Evolutionary conservation across 768 basidiomycete genomes (phyloP).

Genomic region (Clitopilus passeckerianus): DNA sequence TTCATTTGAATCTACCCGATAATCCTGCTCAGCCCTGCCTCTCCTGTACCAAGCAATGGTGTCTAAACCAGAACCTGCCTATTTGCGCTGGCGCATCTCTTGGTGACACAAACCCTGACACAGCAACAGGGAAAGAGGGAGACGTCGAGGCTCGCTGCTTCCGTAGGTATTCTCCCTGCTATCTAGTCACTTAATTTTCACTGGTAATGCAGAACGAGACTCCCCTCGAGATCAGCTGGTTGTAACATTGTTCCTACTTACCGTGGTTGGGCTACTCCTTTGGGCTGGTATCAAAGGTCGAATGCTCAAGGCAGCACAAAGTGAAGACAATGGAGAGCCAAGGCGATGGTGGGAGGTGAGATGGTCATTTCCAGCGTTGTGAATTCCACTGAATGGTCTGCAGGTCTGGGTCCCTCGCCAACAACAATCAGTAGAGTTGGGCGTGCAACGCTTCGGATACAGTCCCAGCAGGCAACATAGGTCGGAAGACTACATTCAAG

Average conservation of each 20-base stretch:
- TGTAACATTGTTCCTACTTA: constrained; percentile 85
- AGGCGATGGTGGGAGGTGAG: constrained; percentile 84
- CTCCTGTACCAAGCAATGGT: constrained; percentile 94
- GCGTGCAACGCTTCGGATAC: constrained; percentile 40
- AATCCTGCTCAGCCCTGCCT: constrained; percentile 88
- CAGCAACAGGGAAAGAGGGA: constrained; percentile 91
- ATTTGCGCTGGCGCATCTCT: constrained; percentile 80
- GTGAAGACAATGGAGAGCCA: constrained; percentile 45
- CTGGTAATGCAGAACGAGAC: constrained; percentile 67
- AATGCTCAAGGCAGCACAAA: constrained; percentile 66
- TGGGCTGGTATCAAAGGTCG: constrained; percentile 81
- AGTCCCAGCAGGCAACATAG: constrained; percentile 29
- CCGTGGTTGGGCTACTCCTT: constrained; percentile 80
- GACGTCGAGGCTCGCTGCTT: constrained; percentile 96
- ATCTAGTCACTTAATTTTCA: constrained; percentile 5
- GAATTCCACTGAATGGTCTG: constrained; percentile 6
- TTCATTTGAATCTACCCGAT: constrained; percentile 75
- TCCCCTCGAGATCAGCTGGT: constrained; percentile 94
- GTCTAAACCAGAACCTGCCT: constrained; percentile 82
- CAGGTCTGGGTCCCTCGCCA: constrained; percentile 52
- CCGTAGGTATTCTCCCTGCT: constrained; percentile 43
- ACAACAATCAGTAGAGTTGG: constrained; percentile 42
- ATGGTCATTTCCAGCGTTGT: constrained; percentile 10
- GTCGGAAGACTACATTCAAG: constrained; percentile 41
- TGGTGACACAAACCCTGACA: constrained; percentile 88